Percentiles rank a stretch among this genome's conserved stretches.
Conservation (phyloP, 352 stramenopile species). For the Phytophthora uliginosa region DNA sequence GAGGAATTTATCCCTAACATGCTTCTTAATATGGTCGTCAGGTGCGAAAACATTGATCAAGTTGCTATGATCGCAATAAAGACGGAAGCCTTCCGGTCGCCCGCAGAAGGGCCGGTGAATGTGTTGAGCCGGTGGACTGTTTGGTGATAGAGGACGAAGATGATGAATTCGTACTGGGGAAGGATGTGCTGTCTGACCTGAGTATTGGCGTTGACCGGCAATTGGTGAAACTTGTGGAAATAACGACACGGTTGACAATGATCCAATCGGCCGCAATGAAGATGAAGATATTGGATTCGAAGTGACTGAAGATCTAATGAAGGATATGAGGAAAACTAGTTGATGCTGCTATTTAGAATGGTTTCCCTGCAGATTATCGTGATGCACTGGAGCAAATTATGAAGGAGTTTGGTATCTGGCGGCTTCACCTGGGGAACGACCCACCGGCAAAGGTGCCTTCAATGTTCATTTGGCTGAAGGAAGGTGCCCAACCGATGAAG, state of each 20-base stretch:
- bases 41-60: constrained; percentile 13
- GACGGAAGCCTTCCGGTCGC: neutral
- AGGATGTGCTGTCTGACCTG: neutral
- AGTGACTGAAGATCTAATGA: too few relatives aligned
- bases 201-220: constrained; percentile 2
- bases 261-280: constrained; percentile 1
- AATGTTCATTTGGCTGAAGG: neutral
- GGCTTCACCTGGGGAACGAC: neutral
- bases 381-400: neutral
- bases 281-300: neutral
- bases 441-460: neutral
- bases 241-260: neutral
- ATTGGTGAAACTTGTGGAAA: neutral
- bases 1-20: neutral
- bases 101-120: neutral
- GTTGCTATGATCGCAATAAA: neutral
- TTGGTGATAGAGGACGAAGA: neutral
- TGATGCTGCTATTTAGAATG: neutral
- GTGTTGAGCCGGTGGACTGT: neutral
- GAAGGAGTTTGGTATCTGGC: constrained; percentile 2
- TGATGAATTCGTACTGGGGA: constrained; percentile 3
- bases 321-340: too few relatives aligned
- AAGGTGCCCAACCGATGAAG: neutral
- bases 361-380: neutral
- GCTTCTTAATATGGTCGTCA: constrained; percentile 2